phyloP scores from a whole-genome alignment of 2,329 filamentous ascomycete genomes.

The Xylaria multiplex region DNA sequence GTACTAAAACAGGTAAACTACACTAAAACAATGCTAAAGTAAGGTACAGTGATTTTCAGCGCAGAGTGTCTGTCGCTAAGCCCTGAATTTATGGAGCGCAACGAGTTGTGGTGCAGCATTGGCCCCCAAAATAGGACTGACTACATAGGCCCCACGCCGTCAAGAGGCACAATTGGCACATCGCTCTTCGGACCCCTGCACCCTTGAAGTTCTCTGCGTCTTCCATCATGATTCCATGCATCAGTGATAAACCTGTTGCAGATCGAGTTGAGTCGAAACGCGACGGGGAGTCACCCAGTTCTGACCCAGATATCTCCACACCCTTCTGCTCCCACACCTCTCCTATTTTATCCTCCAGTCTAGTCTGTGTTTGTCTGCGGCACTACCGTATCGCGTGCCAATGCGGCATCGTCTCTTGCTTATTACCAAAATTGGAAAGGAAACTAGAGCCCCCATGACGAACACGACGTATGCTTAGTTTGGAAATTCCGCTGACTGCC shows the following conservation, averaged over 20 bases:
- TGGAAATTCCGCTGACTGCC: slow-evolving; percentile 28
- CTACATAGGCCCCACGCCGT: slow-evolving; percentile 35
- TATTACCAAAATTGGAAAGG: slow-evolving; percentile 38
- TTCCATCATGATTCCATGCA: slow-evolving; percentile 36
- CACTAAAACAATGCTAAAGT: slow-evolving; percentile 25
- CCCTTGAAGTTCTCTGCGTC: slow-evolving; percentile 29
- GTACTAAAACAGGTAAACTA: neutral
- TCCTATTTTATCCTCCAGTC: slow-evolving; percentile 24
- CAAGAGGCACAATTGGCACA: slow-evolving; percentile 23
- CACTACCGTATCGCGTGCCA: slow-evolving; percentile 30
- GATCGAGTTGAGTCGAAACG: slow-evolving; percentile 12
- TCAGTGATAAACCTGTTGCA: slow-evolving; percentile 10
- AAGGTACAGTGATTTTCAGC: slow-evolving; percentile 36
- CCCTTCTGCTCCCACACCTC: slow-evolving; percentile 2
- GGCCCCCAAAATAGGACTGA: slow-evolving; percentile 43
- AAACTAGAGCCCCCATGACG: slow-evolving; percentile 24
- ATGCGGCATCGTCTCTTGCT: slow-evolving; percentile 21
- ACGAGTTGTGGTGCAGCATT: neutral
- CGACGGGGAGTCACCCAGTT: neutral
- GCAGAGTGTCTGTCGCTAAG: slow-evolving; percentile 35
- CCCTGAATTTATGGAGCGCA: slow-evolving; percentile 33
- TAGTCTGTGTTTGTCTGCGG: slow-evolving; percentile 24
- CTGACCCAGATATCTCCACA: slow-evolving; percentile 2
- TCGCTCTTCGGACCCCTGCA: slow-evolving; percentile 4
- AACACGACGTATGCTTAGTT: slow-evolving; percentile 32